Percentiles rank a stretch among this genome's conserved stretches.
These are phyloP conservation scores for Cladorrhinum sp. DNA, from an alignment of 2,329 filamentous ascomycete genomes.

Conservation along the genomic window DNA sequence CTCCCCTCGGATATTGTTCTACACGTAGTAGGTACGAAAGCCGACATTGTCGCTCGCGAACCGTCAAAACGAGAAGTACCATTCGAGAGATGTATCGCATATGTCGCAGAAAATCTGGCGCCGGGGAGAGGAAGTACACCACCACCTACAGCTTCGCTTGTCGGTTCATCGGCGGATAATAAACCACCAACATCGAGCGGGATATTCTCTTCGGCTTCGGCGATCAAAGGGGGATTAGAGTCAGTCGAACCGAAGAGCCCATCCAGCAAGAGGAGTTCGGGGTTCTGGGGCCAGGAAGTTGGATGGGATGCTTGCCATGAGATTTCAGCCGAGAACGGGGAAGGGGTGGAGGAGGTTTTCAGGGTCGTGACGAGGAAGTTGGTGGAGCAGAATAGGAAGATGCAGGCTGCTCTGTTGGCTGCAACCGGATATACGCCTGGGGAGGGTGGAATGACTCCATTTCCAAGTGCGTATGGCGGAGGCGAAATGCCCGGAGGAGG, in stretches of 20 bases:
- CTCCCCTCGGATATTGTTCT: conserved; percentile 76
- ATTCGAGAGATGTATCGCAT: conserved; percentile 93
- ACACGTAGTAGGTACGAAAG: conserved; percentile 93
- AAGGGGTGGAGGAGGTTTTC: conserved; percentile 96
- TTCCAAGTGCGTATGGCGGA: conserved; percentile 5
- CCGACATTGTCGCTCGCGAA: conserved; percentile 84
- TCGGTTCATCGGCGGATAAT: conserved; percentile 12
- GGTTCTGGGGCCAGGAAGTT: conserved; percentile 87
- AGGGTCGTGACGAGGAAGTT: conserved; percentile 63
- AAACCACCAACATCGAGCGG: not conserved
- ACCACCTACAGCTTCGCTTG: conserved; percentile 59
- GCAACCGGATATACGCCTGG: conserved; percentile 42
- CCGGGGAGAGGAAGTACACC: conserved; percentile 66
- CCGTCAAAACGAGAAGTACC: conserved; percentile 77
- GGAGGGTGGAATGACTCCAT: conserved; percentile 7
- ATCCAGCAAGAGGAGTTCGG: conserved; percentile 64
- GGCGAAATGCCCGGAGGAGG: conserved; percentile 1
- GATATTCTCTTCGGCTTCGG: not conserved
- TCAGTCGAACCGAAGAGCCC: conserved; percentile 53
- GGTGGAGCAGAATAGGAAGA: conserved; percentile 62
- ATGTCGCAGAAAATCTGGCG: conserved; percentile 87
- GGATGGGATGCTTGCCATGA: conserved; percentile 98
- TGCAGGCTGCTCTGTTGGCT: conserved; percentile 57
- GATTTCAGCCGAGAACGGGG: conserved; percentile 88
- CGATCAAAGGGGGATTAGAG: conserved; percentile 14